Evolutionary conservation across 495 filamentous ascomycete species (phyloP).

Genomic region (Xylaria scruposa): DNA sequence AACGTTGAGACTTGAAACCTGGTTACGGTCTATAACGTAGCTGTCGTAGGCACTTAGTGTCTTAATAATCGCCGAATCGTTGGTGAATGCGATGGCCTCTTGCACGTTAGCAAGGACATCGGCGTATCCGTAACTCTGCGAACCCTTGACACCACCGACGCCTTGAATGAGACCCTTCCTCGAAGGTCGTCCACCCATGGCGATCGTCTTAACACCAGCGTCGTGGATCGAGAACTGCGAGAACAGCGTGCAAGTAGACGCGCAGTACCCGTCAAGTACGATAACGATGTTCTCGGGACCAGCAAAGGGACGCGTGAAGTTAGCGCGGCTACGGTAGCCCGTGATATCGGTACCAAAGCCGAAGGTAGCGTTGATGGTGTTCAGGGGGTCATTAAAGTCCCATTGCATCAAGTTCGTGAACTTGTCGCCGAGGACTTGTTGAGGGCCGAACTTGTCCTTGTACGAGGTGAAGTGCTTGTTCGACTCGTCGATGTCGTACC

Average conservation of each 20-base stretch:
- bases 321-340: conserved; percentile 48
- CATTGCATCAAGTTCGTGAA: conserved; percentile 50
- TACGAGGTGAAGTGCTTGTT: conserved; percentile 45
- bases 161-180: conserved; percentile 65
- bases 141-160: conserved; percentile 66
- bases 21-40: conserved; percentile 42
- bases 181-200: conserved; percentile 64
- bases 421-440: conserved; percentile 37
- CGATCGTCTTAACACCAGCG: conserved; percentile 64
- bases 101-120: conserved; percentile 43
- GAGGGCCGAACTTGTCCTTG: conserved; percentile 47
- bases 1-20: conserved; percentile 45
- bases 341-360: conserved; percentile 51
- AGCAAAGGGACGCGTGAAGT: conserved; percentile 52
- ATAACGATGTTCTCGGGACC: conserved; percentile 52
- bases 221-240: conserved; percentile 61
- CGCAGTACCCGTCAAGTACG: conserved; percentile 67
- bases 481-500: conserved; percentile 46
- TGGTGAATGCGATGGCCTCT: conserved; percentile 39
- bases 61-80: conserved; percentile 44
- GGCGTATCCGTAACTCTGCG: conserved; percentile 39
- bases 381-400: conserved; percentile 47
- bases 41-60: conserved; percentile 60
- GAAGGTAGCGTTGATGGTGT: conserved; percentile 46
- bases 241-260: conserved; percentile 69